Conservation (phyloP, 495 filamentous ascomycete genomes). For the Aspergillus nidulans region DNA sequence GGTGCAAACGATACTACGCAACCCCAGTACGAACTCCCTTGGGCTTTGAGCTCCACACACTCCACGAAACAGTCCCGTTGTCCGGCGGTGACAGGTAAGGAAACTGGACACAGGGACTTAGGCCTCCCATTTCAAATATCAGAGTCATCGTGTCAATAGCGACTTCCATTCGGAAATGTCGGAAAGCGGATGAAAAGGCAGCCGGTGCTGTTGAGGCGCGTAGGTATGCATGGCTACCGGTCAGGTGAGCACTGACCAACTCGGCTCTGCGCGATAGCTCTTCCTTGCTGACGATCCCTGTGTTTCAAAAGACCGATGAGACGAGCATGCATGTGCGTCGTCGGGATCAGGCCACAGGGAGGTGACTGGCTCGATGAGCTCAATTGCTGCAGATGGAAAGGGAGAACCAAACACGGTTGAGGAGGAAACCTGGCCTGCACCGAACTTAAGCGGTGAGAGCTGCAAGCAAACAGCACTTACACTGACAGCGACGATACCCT, state of each 20-base stretch:
- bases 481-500: slow-evolving; percentile 5
- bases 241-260: slow-evolving; percentile 21
- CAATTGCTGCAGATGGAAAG: slow-evolving; percentile 1
- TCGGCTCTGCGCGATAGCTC: slow-evolving; percentile 3
- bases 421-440: not conserved
- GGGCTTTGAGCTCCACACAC: not conserved
- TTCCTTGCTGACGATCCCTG: slow-evolving; percentile 6
- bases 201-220: slow-evolving; percentile 14
- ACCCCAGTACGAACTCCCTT: not conserved
- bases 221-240: slow-evolving; percentile 12
- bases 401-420: not conserved
- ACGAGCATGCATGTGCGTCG: not conserved
- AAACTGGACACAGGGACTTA: not conserved
- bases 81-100: not conserved
- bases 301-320: slow-evolving; percentile 5
- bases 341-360: not conserved
- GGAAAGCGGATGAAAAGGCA: slow-evolving; percentile 20
- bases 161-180: slow-evolving; percentile 39
- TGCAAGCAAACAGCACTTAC: slow-evolving; percentile 13
- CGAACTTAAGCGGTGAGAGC: slow-evolving; percentile 22
- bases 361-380: not conserved
- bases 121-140: slow-evolving; percentile 10
- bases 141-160: slow-evolving; percentile 29
- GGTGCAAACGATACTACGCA: not conserved
- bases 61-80: not conserved